Evolutionary conservation across 164 flowering plant species (phyloP).

Genomic region (Stephania cephalantha): DNA sequence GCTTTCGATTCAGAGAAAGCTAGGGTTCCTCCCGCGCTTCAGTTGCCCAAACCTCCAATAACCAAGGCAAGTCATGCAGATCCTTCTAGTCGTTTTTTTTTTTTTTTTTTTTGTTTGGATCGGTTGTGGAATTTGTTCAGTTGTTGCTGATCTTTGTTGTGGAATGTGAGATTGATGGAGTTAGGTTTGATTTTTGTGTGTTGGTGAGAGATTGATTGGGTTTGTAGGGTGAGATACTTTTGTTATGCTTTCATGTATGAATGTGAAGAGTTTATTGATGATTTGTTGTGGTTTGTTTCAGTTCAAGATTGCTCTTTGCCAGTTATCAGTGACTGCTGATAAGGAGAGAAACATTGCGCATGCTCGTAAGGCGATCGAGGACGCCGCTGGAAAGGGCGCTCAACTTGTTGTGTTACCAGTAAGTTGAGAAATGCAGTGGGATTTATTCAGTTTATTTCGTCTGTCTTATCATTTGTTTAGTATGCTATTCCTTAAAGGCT

Average conservation of each 20-base stretch:
- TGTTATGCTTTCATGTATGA: too few relatives aligned
- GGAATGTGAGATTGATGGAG: background rate
- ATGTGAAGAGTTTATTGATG: background rate
- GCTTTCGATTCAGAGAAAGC: constrained; percentile 51
- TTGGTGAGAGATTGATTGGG: background rate
- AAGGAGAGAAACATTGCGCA: constrained; percentile 79
- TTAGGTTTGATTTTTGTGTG: too few relatives aligned
- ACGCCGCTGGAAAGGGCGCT: constrained; percentile 83
- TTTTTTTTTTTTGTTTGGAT: background rate
- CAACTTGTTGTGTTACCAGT: constrained; percentile 89
- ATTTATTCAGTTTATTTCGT: background rate
- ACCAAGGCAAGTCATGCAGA: constrained; percentile 33
- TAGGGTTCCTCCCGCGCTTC: constrained; percentile 53
- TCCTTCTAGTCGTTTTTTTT: background rate
- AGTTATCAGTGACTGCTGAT: constrained; percentile 74
- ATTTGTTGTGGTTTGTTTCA: constrained; percentile 14
- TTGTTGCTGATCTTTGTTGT: background rate
- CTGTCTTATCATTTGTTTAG: background rate
- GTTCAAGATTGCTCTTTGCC: constrained; percentile 92
- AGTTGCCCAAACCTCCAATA: constrained; percentile 41
- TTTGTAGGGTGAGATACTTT: constrained; percentile 24
- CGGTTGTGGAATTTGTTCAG: background rate
- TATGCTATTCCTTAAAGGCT: background rate
- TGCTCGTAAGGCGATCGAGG: constrained; percentile 75
- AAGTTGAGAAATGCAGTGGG: constrained; percentile 20